Evolutionary conservation across 2,329 filamentous ascomycete species (phyloP).

Genomic region (Diplocarpon mali): DNA sequence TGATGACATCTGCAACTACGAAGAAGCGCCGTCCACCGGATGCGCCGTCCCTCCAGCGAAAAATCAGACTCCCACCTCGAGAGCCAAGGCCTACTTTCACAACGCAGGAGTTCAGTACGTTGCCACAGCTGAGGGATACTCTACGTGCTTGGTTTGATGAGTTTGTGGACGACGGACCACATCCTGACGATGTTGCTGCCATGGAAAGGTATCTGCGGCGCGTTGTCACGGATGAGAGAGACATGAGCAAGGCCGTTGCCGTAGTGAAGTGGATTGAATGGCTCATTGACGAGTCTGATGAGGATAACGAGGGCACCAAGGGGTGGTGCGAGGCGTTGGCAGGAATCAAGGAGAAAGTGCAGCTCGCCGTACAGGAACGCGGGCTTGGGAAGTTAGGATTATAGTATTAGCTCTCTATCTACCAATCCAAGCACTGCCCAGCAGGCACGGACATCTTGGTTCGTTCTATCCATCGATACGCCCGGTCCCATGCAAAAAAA

Average conservation of each 20-base stretch:
- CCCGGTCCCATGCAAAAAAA: background rate
- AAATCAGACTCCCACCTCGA: slow-evolving; percentile 36
- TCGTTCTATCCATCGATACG: background rate
- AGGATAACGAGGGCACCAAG: slow-evolving; percentile 29
- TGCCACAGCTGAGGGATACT: slow-evolving; percentile 60
- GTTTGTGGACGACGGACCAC: slow-evolving; percentile 65
- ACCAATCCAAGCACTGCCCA: background rate
- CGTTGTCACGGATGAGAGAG: slow-evolving; percentile 65
- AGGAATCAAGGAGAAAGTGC: slow-evolving; percentile 39
- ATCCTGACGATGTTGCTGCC: slow-evolving; percentile 64
- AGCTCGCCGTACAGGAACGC: slow-evolving; percentile 42
- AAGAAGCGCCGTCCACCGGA: slow-evolving; percentile 18
- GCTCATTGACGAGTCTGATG: slow-evolving; percentile 38
- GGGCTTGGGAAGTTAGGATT: slow-evolving; percentile 46
- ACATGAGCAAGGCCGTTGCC: slow-evolving; percentile 63
- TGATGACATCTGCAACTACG: slow-evolving; percentile 30
- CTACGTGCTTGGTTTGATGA: slow-evolving; percentile 65
- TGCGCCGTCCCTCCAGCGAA: slow-evolving; percentile 20
- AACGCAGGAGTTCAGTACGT: slow-evolving; percentile 38
- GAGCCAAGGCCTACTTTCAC: slow-evolving; percentile 50
- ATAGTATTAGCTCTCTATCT: slow-evolving; percentile 15
- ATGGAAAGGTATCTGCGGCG: slow-evolving; percentile 60
- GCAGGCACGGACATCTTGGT: background rate
- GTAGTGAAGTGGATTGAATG: slow-evolving; percentile 58
- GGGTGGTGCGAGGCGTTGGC: slow-evolving; percentile 37